Conservation (phyloP, 257 asterid genomes). For the Solanum gracilifrons region DNA sequence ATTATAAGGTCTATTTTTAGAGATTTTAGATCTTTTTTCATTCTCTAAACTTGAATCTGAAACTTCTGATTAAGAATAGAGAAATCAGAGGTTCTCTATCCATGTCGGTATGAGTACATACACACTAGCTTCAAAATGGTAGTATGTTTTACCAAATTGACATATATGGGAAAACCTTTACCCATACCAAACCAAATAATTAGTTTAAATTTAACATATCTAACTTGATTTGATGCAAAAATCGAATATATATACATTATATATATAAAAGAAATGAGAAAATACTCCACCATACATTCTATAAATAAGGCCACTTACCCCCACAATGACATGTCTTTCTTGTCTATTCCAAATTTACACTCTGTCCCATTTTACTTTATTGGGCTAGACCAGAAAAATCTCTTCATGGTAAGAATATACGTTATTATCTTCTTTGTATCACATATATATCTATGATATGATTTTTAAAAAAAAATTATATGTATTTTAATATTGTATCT, state of each 20-base stretch:
- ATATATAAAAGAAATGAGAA: too few relatives aligned
- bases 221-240: neutral
- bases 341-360: neutral
- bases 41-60: neutral
- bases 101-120: neutral
- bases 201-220: too few relatives aligned
- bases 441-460: too few relatives aligned
- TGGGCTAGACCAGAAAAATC: neutral
- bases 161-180: neutral
- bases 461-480: too few relatives aligned
- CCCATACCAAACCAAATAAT: neutral
- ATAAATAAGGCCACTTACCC: neutral
- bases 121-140: neutral
- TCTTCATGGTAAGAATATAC: neutral
- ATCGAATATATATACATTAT: neutral
- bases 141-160: neutral
- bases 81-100: too few relatives aligned
- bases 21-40: accelerated
- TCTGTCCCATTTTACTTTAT: neutral
- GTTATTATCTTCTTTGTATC: neutral
- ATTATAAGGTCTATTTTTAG: accelerated
- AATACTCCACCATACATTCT: neutral
- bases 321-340: neutral
- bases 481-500: too few relatives aligned
- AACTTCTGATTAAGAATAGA: neutral